A percentile compares a stretch with the other conserved stretches of the same genome.
These are phyloP conservation scores for Pythium pyrilobum DNA, from an alignment of 352 stramenopile species.

Conservation along the genomic window DNA sequence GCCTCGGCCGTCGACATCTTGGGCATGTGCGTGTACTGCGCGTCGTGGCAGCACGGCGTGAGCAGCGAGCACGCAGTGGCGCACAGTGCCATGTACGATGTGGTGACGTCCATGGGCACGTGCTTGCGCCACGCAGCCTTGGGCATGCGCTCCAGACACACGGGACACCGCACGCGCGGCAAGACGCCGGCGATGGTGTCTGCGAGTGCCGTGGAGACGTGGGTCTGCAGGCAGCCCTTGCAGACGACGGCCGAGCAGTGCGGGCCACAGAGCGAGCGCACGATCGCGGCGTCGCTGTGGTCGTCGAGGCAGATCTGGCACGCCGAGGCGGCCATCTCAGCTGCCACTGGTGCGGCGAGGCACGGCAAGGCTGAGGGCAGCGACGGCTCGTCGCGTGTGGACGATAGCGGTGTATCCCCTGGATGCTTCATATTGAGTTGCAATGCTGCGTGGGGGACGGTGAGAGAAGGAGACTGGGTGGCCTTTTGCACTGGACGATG, in stretches of 20 bases:
- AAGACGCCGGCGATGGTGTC: constrained; percentile 10
- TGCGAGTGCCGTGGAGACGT: background rate
- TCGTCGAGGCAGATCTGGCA: constrained; percentile 17
- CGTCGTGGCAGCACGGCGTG: constrained; percentile 21
- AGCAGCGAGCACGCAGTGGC: constrained; percentile 10
- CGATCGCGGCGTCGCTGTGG: background rate
- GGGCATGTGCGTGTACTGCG: constrained; percentile 15
- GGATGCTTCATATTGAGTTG: too few relatives aligned
- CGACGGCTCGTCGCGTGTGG: too few relatives aligned
- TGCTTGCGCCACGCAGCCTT: constrained; percentile 6
- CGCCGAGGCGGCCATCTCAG: too few relatives aligned
- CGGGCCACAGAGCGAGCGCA: background rate
- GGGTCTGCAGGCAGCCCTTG: background rate
- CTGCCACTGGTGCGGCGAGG: too few relatives aligned
- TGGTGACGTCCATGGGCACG: background rate
- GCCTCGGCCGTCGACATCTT: too few relatives aligned
- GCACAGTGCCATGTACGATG: constrained; percentile 4
- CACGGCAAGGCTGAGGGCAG: too few relatives aligned
- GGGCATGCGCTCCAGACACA: constrained; percentile 10
- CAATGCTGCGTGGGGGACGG: too few relatives aligned
- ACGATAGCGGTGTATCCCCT: too few relatives aligned
- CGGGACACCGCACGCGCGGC: constrained; percentile 18
- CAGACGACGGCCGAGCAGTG: constrained; percentile 5
- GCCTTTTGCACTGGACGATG: too few relatives aligned
- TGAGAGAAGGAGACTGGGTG: too few relatives aligned